Base-by-base conservation (phyloP, 164 flowering plant species). In the Macadamia integrifolia region DNA sequence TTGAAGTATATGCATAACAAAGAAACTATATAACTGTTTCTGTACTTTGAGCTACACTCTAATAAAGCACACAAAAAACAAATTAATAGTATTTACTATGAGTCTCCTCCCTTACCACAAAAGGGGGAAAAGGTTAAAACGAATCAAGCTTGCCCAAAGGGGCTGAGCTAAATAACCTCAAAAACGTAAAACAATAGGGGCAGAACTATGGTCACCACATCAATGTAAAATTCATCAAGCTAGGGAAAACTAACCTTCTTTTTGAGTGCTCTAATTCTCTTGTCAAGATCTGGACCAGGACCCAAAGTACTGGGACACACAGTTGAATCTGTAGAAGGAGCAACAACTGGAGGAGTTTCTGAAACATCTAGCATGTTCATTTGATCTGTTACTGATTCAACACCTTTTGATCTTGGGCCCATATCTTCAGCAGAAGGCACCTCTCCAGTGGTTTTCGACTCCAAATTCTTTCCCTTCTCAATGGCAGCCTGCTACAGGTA, bases 201-300 rank as follows among this genome's bases (percentile, higher is more conserved):
- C 6, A 46, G 1, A 46, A 46, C 7, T 46, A 8, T 11, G 13
- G 50, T 46, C 13, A 9, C 7, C 13, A 46, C 9, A 46, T 46
- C 7, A 9, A 9, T 46, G 17, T 14, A 53, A n/a, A 14, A 14
- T 43, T 48, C 14, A 13, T 15, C 31, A 62, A 49, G 31, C 58
- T 3, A 15, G 32, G 9, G 52, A 60, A 53, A 23, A 6, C 32
- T 9, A 76, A 77, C 98, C 94, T 93, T 93, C 86, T 93, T 93
- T 75, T 84, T 89, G 3, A 91, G 78, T 18, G 98, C 91, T 58
- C 98, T 80, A 58, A 93, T 91, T 77, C 71, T 87, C 82, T 88
- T 93, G 65, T 93, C 93, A 66, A 89, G 79, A 77, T 88, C 94
- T 66, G 75, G 84, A 73, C 61, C 73, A 40, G 80, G 71, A 53